phyloP scores from a whole-genome alignment of 1,139 yeast genomes.

The Suhomyces taliae region DNA sequence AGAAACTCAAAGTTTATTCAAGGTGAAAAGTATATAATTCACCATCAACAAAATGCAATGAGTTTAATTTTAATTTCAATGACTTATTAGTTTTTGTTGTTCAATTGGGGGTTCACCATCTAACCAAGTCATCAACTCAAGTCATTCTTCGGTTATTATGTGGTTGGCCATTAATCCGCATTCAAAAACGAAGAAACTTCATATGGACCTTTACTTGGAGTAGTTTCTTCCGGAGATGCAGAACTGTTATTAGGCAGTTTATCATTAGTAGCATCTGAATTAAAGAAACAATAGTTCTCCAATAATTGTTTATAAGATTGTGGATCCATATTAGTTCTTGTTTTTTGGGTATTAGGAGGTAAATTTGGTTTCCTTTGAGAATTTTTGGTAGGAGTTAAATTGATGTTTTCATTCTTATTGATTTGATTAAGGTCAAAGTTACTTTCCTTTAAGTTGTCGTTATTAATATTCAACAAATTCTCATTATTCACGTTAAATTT shows the following conservation, averaged over 20 bases:
- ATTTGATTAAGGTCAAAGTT: background rate
- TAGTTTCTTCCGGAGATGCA: background rate
- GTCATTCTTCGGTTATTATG: too few relatives aligned
- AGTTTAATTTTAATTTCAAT: too few relatives aligned
- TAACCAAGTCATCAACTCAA: too few relatives aligned
- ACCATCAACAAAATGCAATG: too few relatives aligned
- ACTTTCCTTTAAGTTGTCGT: background rate
- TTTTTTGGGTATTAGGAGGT: background rate
- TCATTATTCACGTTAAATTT: slow-evolving; percentile 4
- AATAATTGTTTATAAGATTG: slow-evolving; percentile 66
- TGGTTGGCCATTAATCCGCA: background rate
- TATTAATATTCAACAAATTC: background rate
- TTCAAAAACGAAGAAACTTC: slow-evolving; percentile 30
- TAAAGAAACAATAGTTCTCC: slow-evolving; percentile 70
- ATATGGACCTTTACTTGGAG: slow-evolving; percentile 13
- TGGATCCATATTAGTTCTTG: slow-evolving; percentile 41
- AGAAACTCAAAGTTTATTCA: too few relatives aligned
- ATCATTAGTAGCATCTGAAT: slow-evolving; percentile 12
- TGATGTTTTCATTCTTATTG: background rate
- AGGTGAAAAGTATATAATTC: too few relatives aligned
- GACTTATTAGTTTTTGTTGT: too few relatives aligned
- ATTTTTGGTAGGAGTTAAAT: background rate
- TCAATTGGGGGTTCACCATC: too few relatives aligned
- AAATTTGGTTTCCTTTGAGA: slow-evolving; percentile 1
- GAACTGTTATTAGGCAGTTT: background rate